Conservation (phyloP, 2,329 filamentous ascomycete genomes). For the Microascus cirrosus region DNA sequence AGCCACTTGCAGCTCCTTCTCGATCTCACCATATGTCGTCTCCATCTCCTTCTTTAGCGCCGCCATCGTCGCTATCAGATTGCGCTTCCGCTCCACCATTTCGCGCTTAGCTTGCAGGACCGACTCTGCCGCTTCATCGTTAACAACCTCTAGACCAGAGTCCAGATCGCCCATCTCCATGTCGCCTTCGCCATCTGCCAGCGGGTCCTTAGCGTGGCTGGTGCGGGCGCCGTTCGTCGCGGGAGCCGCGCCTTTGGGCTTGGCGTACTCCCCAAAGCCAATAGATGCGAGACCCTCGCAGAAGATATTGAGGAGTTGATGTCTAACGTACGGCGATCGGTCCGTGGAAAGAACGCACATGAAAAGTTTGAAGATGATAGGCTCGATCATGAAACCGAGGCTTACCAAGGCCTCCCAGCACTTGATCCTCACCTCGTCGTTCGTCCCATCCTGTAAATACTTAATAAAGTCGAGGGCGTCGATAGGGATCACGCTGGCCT, state of each 20-base stretch:
- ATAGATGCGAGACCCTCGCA: constrained; percentile 49
- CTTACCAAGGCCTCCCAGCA: constrained; percentile 54
- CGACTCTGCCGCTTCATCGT: constrained; percentile 22
- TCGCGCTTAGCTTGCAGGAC: constrained; percentile 49
- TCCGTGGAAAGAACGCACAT: constrained; percentile 50
- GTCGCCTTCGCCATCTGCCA: constrained; percentile 6
- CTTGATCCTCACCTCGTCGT: constrained; percentile 53
- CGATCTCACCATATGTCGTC: constrained; percentile 24
- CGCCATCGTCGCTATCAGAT: constrained; percentile 43
- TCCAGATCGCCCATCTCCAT: constrained; percentile 17
- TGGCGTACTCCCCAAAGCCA: constrained; percentile 49
- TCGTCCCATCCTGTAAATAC: constrained; percentile 54
- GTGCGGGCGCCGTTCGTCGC: neutral
- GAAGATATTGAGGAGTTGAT: constrained; percentile 47
- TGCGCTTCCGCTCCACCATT: constrained; percentile 54
- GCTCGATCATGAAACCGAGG: constrained; percentile 47
- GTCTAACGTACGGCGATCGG: constrained; percentile 51
- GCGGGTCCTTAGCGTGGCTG: constrained; percentile 13
- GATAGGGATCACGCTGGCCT: constrained; percentile 46
- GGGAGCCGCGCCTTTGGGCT: constrained; percentile 15
- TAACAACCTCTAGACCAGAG: constrained; percentile 27
- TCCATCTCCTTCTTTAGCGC: constrained; percentile 32
- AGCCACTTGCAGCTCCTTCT: constrained; percentile 26
- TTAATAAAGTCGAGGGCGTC: constrained; percentile 46
- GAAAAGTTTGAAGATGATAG: constrained; percentile 43